Conservation (phyloP, 768 basidiomycete species). For the Tulasnella sp. region DNA sequence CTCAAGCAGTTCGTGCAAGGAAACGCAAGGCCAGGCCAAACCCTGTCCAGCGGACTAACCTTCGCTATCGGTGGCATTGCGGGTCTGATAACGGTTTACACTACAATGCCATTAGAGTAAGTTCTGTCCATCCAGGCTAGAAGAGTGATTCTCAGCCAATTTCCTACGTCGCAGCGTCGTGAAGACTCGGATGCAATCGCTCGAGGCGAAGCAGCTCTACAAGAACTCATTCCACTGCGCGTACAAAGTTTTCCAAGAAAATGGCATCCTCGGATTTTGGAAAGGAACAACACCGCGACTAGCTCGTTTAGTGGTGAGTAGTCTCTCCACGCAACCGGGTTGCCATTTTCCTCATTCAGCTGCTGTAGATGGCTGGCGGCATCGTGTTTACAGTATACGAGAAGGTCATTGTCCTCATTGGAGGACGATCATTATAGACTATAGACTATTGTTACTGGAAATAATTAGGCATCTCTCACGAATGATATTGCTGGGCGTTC, state of each 20-base stretch:
- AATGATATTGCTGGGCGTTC: neutral
- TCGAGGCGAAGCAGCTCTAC: slow-evolving; percentile 81
- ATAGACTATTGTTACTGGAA: neutral
- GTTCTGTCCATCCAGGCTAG: slow-evolving; percentile 39
- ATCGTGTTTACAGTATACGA: slow-evolving; percentile 94
- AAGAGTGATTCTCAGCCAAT: slow-evolving; percentile 37
- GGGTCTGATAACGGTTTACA: slow-evolving; percentile 92
- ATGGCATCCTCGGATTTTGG: slow-evolving; percentile 93
- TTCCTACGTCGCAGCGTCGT: slow-evolving; percentile 64
- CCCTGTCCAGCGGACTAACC: slow-evolving; percentile 82
- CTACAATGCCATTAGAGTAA: slow-evolving; percentile 83
- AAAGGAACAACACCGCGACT: slow-evolving; percentile 92
- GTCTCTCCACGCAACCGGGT: slow-evolving; percentile 22
- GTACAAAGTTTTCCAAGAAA: slow-evolving; percentile 91
- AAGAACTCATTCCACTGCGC: slow-evolving; percentile 95
- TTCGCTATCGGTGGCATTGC: slow-evolving; percentile 94
- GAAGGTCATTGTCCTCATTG: slow-evolving; percentile 64
- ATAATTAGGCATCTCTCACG: neutral
- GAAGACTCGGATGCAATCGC: slow-evolving; percentile 97
- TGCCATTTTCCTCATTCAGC: neutral
- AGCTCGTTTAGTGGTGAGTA: slow-evolving; percentile 76
- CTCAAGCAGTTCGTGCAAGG: slow-evolving; percentile 93
- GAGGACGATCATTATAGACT: slow-evolving; percentile 38
- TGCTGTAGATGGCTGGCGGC: slow-evolving; percentile 78
- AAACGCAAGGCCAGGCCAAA: slow-evolving; percentile 77